These are phyloP conservation scores for Cenchrus fungigraminus DNA, from an alignment of 176 grass and related monocot genomes.

Conservation along the genomic window DNA sequence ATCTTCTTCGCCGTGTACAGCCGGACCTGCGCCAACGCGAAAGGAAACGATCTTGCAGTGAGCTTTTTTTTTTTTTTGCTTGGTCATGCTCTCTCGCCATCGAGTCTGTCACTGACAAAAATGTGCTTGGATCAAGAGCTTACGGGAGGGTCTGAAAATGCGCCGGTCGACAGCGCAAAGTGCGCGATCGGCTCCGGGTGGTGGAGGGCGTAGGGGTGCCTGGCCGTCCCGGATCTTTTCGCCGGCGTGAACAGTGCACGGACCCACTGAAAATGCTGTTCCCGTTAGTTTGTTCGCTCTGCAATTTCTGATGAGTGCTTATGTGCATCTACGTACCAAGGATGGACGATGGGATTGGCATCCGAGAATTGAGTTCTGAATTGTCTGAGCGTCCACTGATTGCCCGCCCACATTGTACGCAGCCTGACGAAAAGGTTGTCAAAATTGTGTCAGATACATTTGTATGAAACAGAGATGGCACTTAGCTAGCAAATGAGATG, in stretches of 20 bases:
- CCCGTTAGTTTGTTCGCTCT: conserved; percentile 3
- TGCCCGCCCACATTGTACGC: conserved; percentile 88
- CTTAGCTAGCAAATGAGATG: neutral
- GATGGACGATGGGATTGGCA: conserved; percentile 88
- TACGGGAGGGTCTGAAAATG: conserved; percentile 91
- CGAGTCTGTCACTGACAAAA: neutral
- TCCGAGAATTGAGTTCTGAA: conserved; percentile 89
- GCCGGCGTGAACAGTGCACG: conserved; percentile 57
- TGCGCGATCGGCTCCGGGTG: conserved; percentile 64
- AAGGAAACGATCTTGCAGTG: neutral
- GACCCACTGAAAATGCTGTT: conserved; percentile 59
- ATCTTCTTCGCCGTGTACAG: conserved; percentile 79
- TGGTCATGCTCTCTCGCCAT: neutral
- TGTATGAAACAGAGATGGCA: neutral
- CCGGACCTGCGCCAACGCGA: conserved; percentile 58
- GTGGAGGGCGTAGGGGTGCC: conserved; percentile 70
- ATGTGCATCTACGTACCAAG: conserved; percentile 54
- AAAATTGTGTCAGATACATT: conserved; percentile 36
- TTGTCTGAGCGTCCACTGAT: conserved; percentile 84
- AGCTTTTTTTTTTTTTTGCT: neutral
- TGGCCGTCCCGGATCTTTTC: conserved; percentile 53
- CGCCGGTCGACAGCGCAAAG: conserved; percentile 86
- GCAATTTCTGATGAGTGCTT: neutral
- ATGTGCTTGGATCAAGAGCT: neutral
- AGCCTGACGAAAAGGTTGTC: conserved; percentile 50